These are phyloP conservation scores for Fusarium tupiense DNA, from an alignment of 2,329 filamentous ascomycete species.

Conservation along the genomic window DNA sequence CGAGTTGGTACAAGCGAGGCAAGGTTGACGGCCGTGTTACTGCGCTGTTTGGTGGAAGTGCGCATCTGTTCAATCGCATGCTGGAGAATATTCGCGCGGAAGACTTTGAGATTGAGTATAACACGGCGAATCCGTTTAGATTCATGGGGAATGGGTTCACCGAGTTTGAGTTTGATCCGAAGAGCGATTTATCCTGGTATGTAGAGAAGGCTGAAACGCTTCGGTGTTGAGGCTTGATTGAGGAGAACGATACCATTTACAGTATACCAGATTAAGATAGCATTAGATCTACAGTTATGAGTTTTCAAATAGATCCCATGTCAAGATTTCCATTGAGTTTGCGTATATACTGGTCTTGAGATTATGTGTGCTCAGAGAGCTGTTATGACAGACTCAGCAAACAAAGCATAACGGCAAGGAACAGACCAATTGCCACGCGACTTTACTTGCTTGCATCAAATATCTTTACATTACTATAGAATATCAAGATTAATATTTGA, in stretches of 20 bases:
- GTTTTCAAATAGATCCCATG: neutral
- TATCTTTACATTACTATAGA: neutral
- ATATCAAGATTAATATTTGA: constrained; percentile 18
- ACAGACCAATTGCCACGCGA: neutral
- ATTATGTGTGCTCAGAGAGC: too few species aligned
- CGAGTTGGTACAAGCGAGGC: constrained; percentile 36
- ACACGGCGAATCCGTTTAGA: constrained; percentile 31
- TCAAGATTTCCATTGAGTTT: neutral
- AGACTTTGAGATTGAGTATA: constrained; percentile 36
- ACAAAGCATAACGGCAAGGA: neutral
- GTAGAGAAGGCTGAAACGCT: constrained; percentile 36
- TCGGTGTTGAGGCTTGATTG: neutral
- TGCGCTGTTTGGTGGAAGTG: constrained; percentile 36
- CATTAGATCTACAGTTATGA: neutral
- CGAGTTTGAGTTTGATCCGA: constrained; percentile 36
- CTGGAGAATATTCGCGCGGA: constrained; percentile 34
- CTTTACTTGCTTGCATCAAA: neutral
- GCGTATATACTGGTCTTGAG: rapidly evolving
- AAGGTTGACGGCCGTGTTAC: constrained; percentile 31
- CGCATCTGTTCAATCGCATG: constrained; percentile 36
- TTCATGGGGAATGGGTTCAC: constrained; percentile 39
- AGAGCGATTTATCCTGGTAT: constrained; percentile 36
- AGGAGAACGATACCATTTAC: neutral
- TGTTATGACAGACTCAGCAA: too few species aligned
- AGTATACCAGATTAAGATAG: neutral